phyloP scores from a whole-genome alignment of 2,329 filamentous ascomycete species.

The Phaeosphaeriaceae sp. region DNA sequence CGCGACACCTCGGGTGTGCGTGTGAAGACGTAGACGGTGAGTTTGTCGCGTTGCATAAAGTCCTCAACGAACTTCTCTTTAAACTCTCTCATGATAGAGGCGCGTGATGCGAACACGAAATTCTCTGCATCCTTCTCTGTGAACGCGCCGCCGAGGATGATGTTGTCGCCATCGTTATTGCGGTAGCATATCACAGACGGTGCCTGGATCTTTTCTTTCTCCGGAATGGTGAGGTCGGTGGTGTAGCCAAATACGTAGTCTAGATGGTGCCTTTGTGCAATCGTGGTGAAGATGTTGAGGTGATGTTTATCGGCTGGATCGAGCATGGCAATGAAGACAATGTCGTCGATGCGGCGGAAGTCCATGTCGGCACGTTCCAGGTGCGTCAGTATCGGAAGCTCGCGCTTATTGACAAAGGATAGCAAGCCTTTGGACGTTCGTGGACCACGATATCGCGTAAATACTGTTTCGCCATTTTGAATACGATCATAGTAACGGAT shows the following conservation, averaged over 20 bases:
- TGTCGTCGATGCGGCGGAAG: slow-evolving; percentile 21
- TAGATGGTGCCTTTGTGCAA: slow-evolving; percentile 15
- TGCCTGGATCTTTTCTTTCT: slow-evolving; percentile 16
- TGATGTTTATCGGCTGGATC: slow-evolving; percentile 6
- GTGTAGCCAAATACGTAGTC: slow-evolving; percentile 26
- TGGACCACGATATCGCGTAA: slow-evolving; percentile 23
- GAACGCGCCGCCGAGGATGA: slow-evolving; percentile 20
- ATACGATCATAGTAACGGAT: slow-evolving; percentile 20
- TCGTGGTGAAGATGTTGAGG: slow-evolving; percentile 6
- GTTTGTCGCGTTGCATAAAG: slow-evolving; percentile 30
- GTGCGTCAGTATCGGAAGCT: slow-evolving; percentile 14
- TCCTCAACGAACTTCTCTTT: slow-evolving; percentile 23
- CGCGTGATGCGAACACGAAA: slow-evolving; percentile 3
- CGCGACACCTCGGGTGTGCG: slow-evolving; percentile 11
- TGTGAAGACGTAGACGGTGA: slow-evolving; percentile 29
- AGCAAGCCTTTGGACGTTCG: slow-evolving; percentile 16
- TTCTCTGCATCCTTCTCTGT: slow-evolving; percentile 3
- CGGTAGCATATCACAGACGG: slow-evolving; percentile 27
- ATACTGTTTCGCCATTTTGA: not conserved
- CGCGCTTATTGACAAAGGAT: slow-evolving; percentile 20
- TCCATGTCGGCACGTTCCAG: slow-evolving; percentile 6
- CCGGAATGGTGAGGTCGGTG: slow-evolving; percentile 11
- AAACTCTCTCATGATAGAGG: slow-evolving; percentile 12
- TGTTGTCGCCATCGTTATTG: slow-evolving; percentile 26
- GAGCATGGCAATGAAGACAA: slow-evolving; percentile 26